These are phyloP conservation scores for Globisporangium spiculum DNA, from an alignment of 352 stramenopile genomes.

Conservation along the genomic window DNA sequence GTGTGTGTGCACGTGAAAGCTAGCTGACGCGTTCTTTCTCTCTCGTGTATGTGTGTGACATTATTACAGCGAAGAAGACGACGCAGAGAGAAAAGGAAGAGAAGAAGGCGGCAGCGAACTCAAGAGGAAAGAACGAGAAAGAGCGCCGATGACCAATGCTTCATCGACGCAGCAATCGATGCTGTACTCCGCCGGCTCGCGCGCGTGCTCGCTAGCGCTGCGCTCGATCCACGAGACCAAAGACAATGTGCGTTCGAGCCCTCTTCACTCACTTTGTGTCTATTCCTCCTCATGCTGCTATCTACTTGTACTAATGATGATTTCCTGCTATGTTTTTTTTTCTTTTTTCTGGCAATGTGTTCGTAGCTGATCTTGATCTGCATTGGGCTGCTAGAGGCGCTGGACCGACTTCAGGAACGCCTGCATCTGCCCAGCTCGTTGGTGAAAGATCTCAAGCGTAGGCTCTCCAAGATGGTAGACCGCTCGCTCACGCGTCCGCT, in stretches of 20 bases:
- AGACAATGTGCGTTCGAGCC: conserved; percentile 42
- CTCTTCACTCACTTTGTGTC: too few relatives aligned
- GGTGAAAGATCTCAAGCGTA: conserved; percentile 74
- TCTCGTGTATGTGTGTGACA: neutral
- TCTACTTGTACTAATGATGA: too few relatives aligned
- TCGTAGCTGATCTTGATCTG: conserved; percentile 76
- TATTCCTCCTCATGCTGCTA: too few relatives aligned
- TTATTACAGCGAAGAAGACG: neutral
- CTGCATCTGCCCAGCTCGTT: conserved; percentile 63
- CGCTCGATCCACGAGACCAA: conserved; percentile 68
- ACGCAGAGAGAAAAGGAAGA: neutral
- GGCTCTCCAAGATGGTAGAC: conserved; percentile 63
- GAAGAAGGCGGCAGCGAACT: neutral
- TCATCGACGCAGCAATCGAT: conserved; percentile 22
- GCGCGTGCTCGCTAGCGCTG: conserved; percentile 59
- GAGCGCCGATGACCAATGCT: conserved; percentile 9
- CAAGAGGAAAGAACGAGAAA: neutral
- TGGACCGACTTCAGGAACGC: conserved; percentile 71
- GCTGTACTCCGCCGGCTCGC: conserved; percentile 31
- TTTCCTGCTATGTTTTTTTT: neutral
- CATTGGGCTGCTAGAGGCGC: conserved; percentile 66
- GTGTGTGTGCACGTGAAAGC: neutral
- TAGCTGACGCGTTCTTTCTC: neutral
- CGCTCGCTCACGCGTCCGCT: conserved; percentile 35
- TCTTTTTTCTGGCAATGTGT: neutral